Percentiles rank a stretch among this genome's conserved stretches.
phyloP scores from a whole-genome alignment of 163 green algal species.

The Chlorella variabilis region DNA sequence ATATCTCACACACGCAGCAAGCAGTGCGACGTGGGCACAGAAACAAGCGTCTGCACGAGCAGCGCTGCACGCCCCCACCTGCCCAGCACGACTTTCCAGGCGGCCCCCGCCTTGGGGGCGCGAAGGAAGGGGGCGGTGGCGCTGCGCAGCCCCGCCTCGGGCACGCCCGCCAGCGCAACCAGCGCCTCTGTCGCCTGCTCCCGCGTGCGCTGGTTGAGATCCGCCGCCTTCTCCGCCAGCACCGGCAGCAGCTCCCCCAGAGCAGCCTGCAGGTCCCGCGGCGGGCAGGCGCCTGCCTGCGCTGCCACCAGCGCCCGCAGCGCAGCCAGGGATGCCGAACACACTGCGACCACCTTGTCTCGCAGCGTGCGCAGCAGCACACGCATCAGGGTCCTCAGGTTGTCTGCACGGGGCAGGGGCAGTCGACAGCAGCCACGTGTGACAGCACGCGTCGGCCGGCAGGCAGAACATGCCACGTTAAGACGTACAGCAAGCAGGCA shows the following conservation, averaged over 20 bases:
- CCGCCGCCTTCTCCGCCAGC: conserved; percentile 77
- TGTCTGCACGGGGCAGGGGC: neutral
- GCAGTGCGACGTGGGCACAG: too few species aligned
- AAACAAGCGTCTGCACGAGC: too few species aligned
- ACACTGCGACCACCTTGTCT: conserved; percentile 80
- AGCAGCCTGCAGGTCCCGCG: conserved; percentile 25
- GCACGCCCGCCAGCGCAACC: conserved; percentile 54
- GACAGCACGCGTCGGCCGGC: too few species aligned
- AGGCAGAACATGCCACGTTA: too few species aligned
- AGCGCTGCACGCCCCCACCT: conserved; percentile 52
- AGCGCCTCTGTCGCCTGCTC: conserved; percentile 40
- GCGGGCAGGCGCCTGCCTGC: neutral
- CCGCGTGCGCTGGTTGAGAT: conserved; percentile 71
- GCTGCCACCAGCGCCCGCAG: conserved; percentile 55
- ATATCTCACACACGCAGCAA: too few species aligned
- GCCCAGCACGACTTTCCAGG: conserved; percentile 77
- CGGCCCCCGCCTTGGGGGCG: conserved; percentile 72
- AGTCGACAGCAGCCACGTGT: too few species aligned
- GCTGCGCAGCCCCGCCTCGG: conserved; percentile 49
- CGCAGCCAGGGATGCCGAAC: conserved; percentile 51
- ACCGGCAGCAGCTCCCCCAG: conserved; percentile 63
- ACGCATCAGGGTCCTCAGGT: conserved; percentile 7
- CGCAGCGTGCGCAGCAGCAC: conserved; percentile 43
- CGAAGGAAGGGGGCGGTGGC: conserved; percentile 51
- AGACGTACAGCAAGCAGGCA: too few species aligned